Evolutionary conservation across 2,329 filamentous ascomycete genomes (phyloP).

Genomic region (Diaporthe sp.): DNA sequence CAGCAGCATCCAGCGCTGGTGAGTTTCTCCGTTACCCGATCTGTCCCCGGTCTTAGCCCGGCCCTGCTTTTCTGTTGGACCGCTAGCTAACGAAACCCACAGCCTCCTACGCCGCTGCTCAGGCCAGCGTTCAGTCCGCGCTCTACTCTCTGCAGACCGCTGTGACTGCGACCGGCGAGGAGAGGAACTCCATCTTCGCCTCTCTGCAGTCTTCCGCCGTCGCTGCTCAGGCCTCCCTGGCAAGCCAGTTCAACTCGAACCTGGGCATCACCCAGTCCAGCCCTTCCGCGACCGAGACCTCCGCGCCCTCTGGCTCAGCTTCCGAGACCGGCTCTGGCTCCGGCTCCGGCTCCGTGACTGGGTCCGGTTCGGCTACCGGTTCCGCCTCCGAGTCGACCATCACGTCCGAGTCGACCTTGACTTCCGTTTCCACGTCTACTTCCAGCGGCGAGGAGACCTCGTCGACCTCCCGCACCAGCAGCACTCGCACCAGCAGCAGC

Average conservation of each 20-base stretch:
- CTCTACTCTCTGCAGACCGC: constrained; percentile 12
- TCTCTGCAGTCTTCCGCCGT: constrained; percentile 25
- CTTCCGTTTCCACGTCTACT: constrained; percentile 2
- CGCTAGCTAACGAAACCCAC: not conserved
- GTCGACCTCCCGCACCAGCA: not conserved
- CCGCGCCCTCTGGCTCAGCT: not conserved
- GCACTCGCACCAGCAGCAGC: constrained; percentile 9
- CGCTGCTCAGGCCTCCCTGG: constrained; percentile 17
- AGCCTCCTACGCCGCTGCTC: constrained; percentile 17
- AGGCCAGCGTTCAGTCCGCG: constrained; percentile 19
- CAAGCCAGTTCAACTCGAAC: constrained; percentile 1
- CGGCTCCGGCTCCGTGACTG: not conserved
- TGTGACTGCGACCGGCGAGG: constrained; percentile 19
- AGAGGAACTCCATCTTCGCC: constrained; percentile 23
- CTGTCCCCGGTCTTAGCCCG: not conserved
- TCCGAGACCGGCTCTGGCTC: not conserved
- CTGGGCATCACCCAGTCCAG: constrained; percentile 9
- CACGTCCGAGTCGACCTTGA: not conserved
- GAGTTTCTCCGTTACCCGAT: not conserved
- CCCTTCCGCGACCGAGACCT: not conserved
- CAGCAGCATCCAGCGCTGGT: constrained; percentile 19
- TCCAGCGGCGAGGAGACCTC: not conserved
- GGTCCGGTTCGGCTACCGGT: not conserved
- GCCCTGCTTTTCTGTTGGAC: not conserved
- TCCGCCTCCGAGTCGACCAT: not conserved